phyloP scores from a whole-genome alignment of 2,329 filamentous ascomycete species.

The Cryphonectria nitschkei region DNA sequence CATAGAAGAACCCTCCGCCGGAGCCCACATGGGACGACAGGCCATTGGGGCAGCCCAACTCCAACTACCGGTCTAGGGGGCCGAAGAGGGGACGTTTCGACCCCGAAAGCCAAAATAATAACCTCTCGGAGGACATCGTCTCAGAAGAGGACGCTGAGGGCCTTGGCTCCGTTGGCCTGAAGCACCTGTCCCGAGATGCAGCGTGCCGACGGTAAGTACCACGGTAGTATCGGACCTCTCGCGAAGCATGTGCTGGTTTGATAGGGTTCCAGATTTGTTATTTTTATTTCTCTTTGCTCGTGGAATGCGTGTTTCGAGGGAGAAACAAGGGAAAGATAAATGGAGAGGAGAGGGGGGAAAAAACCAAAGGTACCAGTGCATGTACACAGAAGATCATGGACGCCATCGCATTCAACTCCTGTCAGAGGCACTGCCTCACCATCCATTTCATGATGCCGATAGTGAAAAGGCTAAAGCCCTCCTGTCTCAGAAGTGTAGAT shows the following conservation, averaged over 20 bases:
- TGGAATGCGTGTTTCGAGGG: not conserved
- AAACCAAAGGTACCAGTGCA: not conserved
- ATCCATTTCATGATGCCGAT: not conserved
- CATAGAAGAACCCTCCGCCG: not conserved
- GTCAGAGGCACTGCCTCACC: conserved; percentile 1
- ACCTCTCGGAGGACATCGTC: not conserved
- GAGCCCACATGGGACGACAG: not conserved
- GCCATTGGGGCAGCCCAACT: not conserved
- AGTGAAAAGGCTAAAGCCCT: conserved; percentile 1
- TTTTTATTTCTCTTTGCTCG: not conserved
- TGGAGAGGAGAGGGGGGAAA: not conserved
- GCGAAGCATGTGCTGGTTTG: not conserved
- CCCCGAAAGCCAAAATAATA: not conserved
- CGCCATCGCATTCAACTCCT: not conserved
- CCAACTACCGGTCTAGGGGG: not conserved
- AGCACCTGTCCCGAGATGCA: not conserved
- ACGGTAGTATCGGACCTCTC: not conserved
- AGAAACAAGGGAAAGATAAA: not conserved
- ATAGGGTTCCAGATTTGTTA: not conserved
- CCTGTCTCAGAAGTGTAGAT: conserved; percentile 7
- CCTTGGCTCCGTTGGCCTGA: not conserved
- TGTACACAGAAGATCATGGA: not conserved
- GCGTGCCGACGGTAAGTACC: not conserved
- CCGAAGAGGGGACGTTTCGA: not conserved
- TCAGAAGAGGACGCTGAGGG: not conserved